Evolutionary conservation across 2,329 filamentous ascomycete genomes (phyloP), one percentile per base, ranked within the genome.

Genomic region (Didymosphaeria variabile): DNA sequence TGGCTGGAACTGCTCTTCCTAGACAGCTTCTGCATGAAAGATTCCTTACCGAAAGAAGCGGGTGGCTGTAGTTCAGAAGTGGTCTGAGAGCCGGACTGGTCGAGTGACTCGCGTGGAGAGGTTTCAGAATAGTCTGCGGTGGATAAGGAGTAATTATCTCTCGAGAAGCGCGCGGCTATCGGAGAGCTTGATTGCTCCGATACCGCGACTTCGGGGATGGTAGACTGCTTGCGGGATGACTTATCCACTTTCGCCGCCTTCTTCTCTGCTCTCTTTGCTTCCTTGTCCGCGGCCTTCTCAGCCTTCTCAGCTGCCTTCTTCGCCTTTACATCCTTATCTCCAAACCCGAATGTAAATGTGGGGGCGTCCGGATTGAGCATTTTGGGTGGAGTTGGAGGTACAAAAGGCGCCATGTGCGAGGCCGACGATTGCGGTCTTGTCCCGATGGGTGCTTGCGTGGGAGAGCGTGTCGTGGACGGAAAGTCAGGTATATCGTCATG

Each of bases 361-460:
- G 94, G 94, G 0, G 94, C 95, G 7, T 92, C 87, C 8, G 95
- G 95, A 71, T 99, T 98, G 31, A 98, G 84, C 68, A 86, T 69
- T 12, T 74, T 78, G 0, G 76, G 76, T 85, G 50, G 88, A 70
- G 79, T 89, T 82, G 44, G 83, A 72, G 55, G 80, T 67, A 71
- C 77, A 75, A 55, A 4, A 57, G 62, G 23, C 79, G 63, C 70
- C 63, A 75, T 71, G 38, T 75, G 80, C 77, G 88, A 77, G 73
- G 89, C 81, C 71, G 83, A 82, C 50, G 83, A 82, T 71, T 85
- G 76, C 76, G 91, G 92, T 3, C 90, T 88, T 50, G 92, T 96
- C 26, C 94, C 94, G 67, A 98, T 97, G 0, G 87, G 87, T 3
- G 86, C 86, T 62, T 88, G 86, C 2, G 86, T 80, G 31, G 85